Percentiles rank a stretch among this genome's conserved stretches.
Conservation (phyloP, 306 rosid genomes). For the Fragaria nilgerrensis region DNA sequence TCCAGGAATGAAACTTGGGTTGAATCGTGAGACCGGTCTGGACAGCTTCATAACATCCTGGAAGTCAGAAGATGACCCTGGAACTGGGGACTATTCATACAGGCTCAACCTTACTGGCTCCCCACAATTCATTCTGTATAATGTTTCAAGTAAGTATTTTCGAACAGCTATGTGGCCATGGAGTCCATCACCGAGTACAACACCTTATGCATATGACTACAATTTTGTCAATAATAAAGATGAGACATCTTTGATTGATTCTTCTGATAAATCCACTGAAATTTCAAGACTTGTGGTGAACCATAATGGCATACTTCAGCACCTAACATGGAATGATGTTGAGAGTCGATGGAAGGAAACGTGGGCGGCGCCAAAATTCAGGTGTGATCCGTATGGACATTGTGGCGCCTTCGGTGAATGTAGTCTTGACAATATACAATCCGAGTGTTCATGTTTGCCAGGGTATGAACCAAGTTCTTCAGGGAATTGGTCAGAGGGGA, state of each 20-base stretch:
- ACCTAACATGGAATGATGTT: neutral
- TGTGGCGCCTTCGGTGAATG: conserved; percentile 50
- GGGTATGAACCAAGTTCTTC: conserved; percentile 47
- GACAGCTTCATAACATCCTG: neutral
- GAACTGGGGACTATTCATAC: neutral
- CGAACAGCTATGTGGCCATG: neutral
- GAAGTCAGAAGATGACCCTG: conserved; percentile 8
- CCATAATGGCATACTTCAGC: neutral
- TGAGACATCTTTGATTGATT: neutral
- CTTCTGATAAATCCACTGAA: neutral
- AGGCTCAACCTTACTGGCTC: neutral
- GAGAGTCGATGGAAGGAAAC: neutral
- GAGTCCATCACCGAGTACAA: neutral
- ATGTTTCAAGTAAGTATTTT: neutral
- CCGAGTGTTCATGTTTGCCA: conserved; percentile 44
- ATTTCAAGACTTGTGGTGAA: neutral
- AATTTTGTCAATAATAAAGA: neutral
- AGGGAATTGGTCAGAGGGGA: conserved; percentile 30
- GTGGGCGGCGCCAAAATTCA: conserved; percentile 29
- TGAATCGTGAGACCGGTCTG: conserved; percentile 20
- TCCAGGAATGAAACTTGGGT: conserved; percentile 22
- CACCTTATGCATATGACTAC: neutral
- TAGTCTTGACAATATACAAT: conserved; percentile 23
- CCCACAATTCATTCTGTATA: neutral
- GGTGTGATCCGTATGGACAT: conserved; percentile 40